Conservation (phyloP, 306 rosid species). For the Vicia sativa region DNA sequence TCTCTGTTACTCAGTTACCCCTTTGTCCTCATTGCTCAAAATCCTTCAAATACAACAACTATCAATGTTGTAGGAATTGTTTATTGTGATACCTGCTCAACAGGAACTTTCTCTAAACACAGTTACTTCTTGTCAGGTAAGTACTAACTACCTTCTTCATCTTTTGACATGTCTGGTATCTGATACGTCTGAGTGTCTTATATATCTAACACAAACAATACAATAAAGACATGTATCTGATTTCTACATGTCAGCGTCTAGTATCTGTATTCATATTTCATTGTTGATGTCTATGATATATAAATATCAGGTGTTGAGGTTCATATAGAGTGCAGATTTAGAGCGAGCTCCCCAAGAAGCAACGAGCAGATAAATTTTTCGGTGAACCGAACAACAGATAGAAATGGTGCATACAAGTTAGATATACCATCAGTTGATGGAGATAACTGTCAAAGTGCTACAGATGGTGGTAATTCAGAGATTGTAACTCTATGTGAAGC, state of each 20-base stretch:
- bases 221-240: background rate
- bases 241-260: too few species aligned
- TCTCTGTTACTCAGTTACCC: conserved; percentile 23
- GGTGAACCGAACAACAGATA: conserved; percentile 63
- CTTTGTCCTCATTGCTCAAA: conserved; percentile 39
- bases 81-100: conserved; percentile 75
- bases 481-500: conserved; percentile 2
- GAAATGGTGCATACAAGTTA: conserved; percentile 58
- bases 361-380: conserved; percentile 54
- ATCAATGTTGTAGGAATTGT: conserved; percentile 69
- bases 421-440: conserved; percentile 70
- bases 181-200: background rate
- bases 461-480: background rate
- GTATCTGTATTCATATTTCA: too few species aligned
- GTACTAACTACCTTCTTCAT: background rate
- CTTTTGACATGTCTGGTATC: background rate
- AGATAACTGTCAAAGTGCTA: conserved; percentile 40
- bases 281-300: background rate
- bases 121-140: conserved; percentile 79
- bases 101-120: conserved; percentile 55
- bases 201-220: background rate
- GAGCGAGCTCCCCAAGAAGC: conserved; percentile 51
- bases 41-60: conserved; percentile 38
- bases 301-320: conserved; percentile 71
- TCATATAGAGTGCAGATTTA: conserved; percentile 69